Evolutionary conservation across 2,329 filamentous ascomycete genomes (phyloP).

Genomic region (Mycosphaerella sp.): DNA sequence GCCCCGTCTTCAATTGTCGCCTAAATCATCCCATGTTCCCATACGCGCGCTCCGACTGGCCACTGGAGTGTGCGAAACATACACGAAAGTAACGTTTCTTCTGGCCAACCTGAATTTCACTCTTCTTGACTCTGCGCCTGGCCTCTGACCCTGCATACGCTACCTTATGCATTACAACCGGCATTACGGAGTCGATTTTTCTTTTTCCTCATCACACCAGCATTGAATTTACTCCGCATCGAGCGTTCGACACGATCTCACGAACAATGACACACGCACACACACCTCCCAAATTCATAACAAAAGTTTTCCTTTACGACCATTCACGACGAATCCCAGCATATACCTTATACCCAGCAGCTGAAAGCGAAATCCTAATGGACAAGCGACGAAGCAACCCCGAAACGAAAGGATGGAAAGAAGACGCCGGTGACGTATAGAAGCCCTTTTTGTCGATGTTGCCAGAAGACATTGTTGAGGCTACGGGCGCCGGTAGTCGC

Average conservation of each 20-base stretch:
- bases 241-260: conserved; percentile 28
- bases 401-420: conserved; percentile 19
- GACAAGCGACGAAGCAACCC: conserved; percentile 9
- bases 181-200: not conserved
- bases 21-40: conserved; percentile 26
- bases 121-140: not conserved
- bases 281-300: conserved; percentile 14
- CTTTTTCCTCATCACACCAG: conserved; percentile 12
- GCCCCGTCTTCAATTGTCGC: conserved; percentile 42
- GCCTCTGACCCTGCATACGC: not conserved
- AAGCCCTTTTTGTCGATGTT: conserved; percentile 22
- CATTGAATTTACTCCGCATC: conserved; percentile 17
- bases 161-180: not conserved
- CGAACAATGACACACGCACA: conserved; percentile 14
- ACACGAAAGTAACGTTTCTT: conserved; percentile 11
- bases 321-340: conserved; percentile 24
- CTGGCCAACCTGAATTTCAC: conserved; percentile 18
- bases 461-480: not conserved
- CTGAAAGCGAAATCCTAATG: conserved; percentile 10
- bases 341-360: conserved; percentile 26
- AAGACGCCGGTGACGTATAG: conserved; percentile 18
- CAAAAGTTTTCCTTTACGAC: conserved; percentile 28
- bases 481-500: conserved; percentile 6
- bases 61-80: conserved; percentile 10
- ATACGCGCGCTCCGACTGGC: conserved; percentile 17